phyloP scores from a whole-genome alignment of 1,284 basidiomycete genomes.

The Coriolopsis trogii region DNA sequence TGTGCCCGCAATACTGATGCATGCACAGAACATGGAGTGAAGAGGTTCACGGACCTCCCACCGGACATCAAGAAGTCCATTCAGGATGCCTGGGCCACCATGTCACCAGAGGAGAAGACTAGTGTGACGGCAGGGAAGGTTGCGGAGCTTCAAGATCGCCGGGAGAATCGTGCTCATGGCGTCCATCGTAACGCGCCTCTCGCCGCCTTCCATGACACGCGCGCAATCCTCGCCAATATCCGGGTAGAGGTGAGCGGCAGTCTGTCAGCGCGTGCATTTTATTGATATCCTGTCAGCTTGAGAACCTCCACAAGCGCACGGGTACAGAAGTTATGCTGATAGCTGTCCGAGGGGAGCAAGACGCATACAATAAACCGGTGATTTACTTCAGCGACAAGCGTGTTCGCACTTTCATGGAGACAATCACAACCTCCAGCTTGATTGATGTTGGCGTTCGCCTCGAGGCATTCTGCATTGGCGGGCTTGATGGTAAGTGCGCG shows the following conservation, averaged over 20 bases:
- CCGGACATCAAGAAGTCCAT: background rate
- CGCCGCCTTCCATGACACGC: background rate
- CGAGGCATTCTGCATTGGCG: slow-evolving; percentile 18
- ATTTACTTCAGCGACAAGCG: slow-evolving; percentile 8
- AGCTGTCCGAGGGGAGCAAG: background rate
- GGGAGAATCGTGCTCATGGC: background rate
- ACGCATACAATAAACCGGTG: slow-evolving; percentile 14
- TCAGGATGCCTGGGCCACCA: background rate
- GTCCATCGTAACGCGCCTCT: background rate
- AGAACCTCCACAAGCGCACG: slow-evolving; percentile 14
- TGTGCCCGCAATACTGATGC: background rate
- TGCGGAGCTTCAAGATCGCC: background rate
- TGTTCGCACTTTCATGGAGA: slow-evolving; percentile 12
- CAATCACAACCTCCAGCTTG: background rate
- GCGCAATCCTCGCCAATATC: background rate
- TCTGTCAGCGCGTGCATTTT: background rate
- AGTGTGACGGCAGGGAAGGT: background rate
- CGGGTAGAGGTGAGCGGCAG: background rate
- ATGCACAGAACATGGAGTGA: background rate
- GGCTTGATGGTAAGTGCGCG: slow-evolving; percentile 13
- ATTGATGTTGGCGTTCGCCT: slow-evolving; percentile 7
- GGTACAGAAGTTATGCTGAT: slow-evolving; percentile 18
- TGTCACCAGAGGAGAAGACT: background rate
- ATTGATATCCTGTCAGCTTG: background rate
- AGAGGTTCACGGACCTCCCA: background rate